phyloP scores from a whole-genome alignment of 2,329 filamentous ascomycete species.

The Immersiporthe knoxdaviesiana region DNA sequence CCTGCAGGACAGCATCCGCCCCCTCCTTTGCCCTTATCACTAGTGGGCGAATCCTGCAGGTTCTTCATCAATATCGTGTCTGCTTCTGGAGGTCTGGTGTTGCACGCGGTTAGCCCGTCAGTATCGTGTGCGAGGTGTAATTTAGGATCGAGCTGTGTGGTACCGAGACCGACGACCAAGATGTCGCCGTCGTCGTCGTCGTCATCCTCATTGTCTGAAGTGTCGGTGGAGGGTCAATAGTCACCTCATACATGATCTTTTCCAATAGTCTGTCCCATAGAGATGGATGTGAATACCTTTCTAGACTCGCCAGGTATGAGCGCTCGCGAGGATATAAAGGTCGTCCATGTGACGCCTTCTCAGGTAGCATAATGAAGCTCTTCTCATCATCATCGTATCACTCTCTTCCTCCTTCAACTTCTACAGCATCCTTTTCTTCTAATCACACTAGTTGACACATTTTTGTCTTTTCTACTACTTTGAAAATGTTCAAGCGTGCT shows the following conservation, averaged over 20 bases:
- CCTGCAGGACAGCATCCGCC: not conserved
- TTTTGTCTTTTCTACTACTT: not conserved
- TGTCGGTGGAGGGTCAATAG: not conserved
- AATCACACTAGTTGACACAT: not conserved
- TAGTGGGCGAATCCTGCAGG: not conserved
- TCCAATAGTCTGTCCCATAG: not conserved
- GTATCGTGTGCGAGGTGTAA: not conserved
- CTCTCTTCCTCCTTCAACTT: not conserved
- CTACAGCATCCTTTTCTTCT: not conserved
- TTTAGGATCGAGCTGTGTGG: not conserved
- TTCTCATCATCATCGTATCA: not conserved
- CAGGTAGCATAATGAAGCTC: not conserved
- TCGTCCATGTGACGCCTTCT: not conserved
- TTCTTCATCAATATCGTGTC: not conserved
- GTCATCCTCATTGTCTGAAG: not conserved
- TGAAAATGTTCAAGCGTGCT: constrained; percentile 13
- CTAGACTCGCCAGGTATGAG: not conserved
- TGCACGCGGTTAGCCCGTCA: not conserved
- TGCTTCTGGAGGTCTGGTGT: not conserved
- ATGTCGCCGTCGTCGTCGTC: not conserved
- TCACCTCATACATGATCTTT: not conserved
- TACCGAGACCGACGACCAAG: not conserved
- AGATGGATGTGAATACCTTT: not conserved
- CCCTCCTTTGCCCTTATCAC: not conserved
- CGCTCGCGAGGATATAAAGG: not conserved